These are phyloP conservation scores for Aspergillus baeticus DNA, from an alignment of 495 filamentous ascomycete species.

Conservation along the genomic window DNA sequence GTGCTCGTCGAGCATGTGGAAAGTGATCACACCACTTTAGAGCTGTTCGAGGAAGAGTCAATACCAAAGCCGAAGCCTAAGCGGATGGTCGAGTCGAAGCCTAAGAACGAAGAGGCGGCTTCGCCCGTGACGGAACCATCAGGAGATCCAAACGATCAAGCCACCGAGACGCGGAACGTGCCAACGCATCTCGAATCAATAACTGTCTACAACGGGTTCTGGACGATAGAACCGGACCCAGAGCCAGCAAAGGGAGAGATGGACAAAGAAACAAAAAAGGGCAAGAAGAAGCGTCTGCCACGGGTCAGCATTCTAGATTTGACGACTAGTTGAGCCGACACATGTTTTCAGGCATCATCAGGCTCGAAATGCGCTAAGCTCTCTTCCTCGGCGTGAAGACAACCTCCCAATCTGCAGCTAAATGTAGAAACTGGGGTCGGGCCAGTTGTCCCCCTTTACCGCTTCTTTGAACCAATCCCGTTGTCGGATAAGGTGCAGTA, in stretches of 20 bases:
- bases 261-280: slow-evolving; percentile 2
- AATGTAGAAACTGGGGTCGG: slow-evolving; percentile 11
- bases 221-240: slow-evolving; percentile 29
- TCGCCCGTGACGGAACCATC: not conserved
- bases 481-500: slow-evolving; percentile 4
- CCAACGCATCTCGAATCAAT: slow-evolving; percentile 31
- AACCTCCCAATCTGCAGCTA: slow-evolving; percentile 5
- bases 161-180: not conserved
- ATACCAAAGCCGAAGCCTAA: not conserved
- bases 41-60: not conserved
- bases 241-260: not conserved
- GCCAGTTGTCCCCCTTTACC: slow-evolving; percentile 28
- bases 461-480: slow-evolving; percentile 21
- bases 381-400: not conserved
- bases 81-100: not conserved
- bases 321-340: not conserved
- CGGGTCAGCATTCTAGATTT: slow-evolving; percentile 43
- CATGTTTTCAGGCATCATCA: too few species aligned
- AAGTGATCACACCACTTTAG: not conserved
- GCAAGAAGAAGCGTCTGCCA: slow-evolving; percentile 33
- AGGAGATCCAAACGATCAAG: not conserved
- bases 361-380: not conserved
- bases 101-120: not conserved
- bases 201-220: slow-evolving; percentile 31
- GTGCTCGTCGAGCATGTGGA: not conserved